Conservation (phyloP, 257 asterid genomes). For the Scutellaria barbata region DNA sequence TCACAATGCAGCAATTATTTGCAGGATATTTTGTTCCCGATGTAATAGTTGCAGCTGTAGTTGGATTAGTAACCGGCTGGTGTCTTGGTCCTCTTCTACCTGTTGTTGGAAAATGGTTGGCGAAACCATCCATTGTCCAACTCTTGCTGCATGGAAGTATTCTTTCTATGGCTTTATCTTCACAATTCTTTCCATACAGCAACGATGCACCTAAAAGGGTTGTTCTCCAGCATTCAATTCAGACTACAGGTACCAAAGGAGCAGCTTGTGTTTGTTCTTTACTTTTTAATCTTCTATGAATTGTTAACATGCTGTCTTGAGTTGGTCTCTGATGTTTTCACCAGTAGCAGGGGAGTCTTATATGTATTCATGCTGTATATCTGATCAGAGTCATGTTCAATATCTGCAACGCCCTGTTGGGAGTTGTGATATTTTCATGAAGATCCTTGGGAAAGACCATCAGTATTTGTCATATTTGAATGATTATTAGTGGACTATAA, state of each 20-base stretch:
- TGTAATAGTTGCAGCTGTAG: slow-evolving; percentile 70
- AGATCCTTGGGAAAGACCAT: slow-evolving; percentile 6
- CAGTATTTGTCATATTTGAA: background rate
- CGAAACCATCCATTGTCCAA: slow-evolving; percentile 62
- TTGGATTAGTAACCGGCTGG: slow-evolving; percentile 93
- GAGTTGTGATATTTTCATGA: slow-evolving; percentile 16
- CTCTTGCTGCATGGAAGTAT: slow-evolving; percentile 73
- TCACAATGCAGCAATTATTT: slow-evolving; percentile 34
- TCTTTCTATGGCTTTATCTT: slow-evolving; percentile 80
- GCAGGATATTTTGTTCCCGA: slow-evolving; percentile 94
- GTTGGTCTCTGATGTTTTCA: slow-evolving; percentile 24
- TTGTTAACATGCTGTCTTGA: slow-evolving; percentile 20
- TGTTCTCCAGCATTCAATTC: slow-evolving; percentile 79
- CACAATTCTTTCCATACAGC: slow-evolving; percentile 97
- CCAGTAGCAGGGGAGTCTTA: slow-evolving; percentile 21
- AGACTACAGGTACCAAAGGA: slow-evolving; percentile 65
- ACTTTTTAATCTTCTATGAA: slow-evolving; percentile 7
- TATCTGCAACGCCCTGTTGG: slow-evolving; percentile 18
- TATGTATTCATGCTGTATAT: background rate
- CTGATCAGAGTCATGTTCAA: slow-evolving; percentile 17
- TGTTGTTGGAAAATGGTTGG: slow-evolving; percentile 75
- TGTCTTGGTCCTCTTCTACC: slow-evolving; percentile 92
- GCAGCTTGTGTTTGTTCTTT: slow-evolving; percentile 10
- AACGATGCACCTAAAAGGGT: slow-evolving; percentile 94
- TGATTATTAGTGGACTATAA: slow-evolving; percentile 12